Evolutionary conservation across 2,329 filamentous ascomycete genomes (phyloP), one percentile per base, ranked within the genome.

Genomic region (Epichloe brachyelytri): DNA sequence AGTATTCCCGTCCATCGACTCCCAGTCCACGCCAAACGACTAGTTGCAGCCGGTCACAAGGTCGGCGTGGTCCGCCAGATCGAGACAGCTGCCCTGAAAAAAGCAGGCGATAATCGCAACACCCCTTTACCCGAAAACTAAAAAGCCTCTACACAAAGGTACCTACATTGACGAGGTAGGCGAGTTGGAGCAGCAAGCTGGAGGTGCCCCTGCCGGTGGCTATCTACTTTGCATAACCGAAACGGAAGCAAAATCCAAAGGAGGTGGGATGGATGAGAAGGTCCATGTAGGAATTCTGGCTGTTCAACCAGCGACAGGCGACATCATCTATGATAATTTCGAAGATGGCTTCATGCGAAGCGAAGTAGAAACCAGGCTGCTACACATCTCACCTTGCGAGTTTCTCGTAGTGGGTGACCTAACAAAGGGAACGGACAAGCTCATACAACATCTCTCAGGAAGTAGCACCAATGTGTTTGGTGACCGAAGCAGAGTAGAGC

Each of bases 271-370:
- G 0, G 91, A 97, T 62, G 93, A 98, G 64, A 95, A 87, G 62
- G 91, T 97, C 1, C 81, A 93, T 51, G 83, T 97, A 22, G 93
- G 93, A 1, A 80, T 98, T 52, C 76, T 98, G 20, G 93, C 93
- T 26, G 93, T 98, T 4, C 93, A 98, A 61, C 93, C 93, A 8
- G 86, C 88, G 1, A 98, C 93, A 0, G 93, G 93, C 51, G 91
- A 97, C 65, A 88, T 98, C 59, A 85, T 97, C 51, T 94, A 96
- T 60, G 93, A 98, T 62, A 83, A 85, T 53, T 98, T 98, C 59
- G 88, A 97, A 59, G 93, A 98, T 62, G 89, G 91, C 2, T 97
- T 97, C 69, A 95, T 98, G 91, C 78, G 93, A 46, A 89, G 85
- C 60, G 93, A 98, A 64, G 86, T 98, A 36, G 93, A 98, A 69